These are phyloP conservation scores for Xylaria castorea DNA, from an alignment of 495 filamentous ascomycete species.

Conservation along the genomic window DNA sequence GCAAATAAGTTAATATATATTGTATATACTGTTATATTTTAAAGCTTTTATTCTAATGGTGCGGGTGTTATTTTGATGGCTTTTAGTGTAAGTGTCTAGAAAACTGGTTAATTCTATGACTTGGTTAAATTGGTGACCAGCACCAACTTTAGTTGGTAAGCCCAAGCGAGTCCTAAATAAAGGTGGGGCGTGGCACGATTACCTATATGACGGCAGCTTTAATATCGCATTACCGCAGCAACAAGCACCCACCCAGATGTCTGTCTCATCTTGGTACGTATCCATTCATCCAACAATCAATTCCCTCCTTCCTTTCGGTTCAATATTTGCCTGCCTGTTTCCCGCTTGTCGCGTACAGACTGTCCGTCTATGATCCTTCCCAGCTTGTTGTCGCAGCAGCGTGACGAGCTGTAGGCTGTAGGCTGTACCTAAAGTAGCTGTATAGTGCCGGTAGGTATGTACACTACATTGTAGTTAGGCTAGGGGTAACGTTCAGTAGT, in stretches of 20 bases:
- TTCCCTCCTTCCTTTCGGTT: neutral
- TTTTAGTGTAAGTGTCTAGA: too few relatives aligned
- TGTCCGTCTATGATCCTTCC: neutral
- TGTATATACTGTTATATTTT: too few relatives aligned
- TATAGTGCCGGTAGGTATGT: neutral
- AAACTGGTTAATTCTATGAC: too few relatives aligned
- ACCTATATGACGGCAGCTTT: slow-evolving; percentile 11
- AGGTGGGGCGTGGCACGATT: too few relatives aligned
- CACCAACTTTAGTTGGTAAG: too few relatives aligned
- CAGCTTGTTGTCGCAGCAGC: neutral
- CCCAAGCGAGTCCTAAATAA: too few relatives aligned
- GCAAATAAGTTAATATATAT: too few relatives aligned
- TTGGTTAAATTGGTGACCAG: too few relatives aligned
- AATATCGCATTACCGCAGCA: slow-evolving; percentile 25
- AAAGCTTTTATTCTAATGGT: too few relatives aligned
- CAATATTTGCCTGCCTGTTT: neutral
- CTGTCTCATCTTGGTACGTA: neutral
- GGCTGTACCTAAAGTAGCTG: neutral
- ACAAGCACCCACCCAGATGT: neutral
- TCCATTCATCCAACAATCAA: neutral
- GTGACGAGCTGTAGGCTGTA: neutral
- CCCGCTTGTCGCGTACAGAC: neutral
- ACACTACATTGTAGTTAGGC: neutral
- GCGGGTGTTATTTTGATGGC: too few relatives aligned
- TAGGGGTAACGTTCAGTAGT: neutral